A percentile compares a stretch with the other conserved stretches of the same genome.
These are phyloP conservation scores for Penicillium sp. DNA, from an alignment of 2,329 filamentous ascomycete genomes.

Conservation along the genomic window DNA sequence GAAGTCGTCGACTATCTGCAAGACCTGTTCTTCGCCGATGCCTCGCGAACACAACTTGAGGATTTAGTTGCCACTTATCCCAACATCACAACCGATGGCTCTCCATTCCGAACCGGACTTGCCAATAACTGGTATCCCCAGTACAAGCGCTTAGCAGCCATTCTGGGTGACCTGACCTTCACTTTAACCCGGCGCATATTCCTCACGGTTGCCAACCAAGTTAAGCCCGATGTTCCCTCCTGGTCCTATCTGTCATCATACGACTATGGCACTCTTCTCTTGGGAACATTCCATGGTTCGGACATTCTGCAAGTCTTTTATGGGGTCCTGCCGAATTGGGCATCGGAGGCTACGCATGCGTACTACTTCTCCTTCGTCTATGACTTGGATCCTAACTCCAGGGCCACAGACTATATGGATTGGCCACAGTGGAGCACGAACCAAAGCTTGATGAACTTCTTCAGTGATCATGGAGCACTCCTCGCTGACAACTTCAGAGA, in stretches of 20 bases:
- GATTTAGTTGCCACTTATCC: slow-evolving; percentile 65
- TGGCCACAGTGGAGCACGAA: slow-evolving; percentile 58
- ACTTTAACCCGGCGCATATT: slow-evolving; percentile 69
- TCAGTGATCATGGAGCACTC: slow-evolving; percentile 36
- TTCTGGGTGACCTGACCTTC: slow-evolving; percentile 74
- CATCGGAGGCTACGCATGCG: slow-evolving; percentile 59
- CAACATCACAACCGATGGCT: slow-evolving; percentile 58
- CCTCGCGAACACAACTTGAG: slow-evolving; percentile 53
- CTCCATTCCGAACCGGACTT: slow-evolving; percentile 68
- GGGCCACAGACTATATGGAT: slow-evolving; percentile 39
- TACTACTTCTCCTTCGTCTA: slow-evolving; percentile 76
- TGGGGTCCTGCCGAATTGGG: slow-evolving; percentile 63
- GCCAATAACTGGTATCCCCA: slow-evolving; percentile 74
- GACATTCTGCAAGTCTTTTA: slow-evolving; percentile 71
- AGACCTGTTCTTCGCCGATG: slow-evolving; percentile 59
- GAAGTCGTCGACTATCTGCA: slow-evolving; percentile 64
- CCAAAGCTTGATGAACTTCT: slow-evolving; percentile 55
- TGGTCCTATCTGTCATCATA: slow-evolving; percentile 79
- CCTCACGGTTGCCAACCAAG: slow-evolving; percentile 49
- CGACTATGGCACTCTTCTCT: slow-evolving; percentile 66
- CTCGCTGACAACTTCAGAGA: slow-evolving; percentile 53
- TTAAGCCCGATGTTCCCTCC: slow-evolving; percentile 59
- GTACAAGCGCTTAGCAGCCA: slow-evolving; percentile 73
- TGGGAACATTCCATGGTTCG: slow-evolving; percentile 74
- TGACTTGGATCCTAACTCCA: slow-evolving; percentile 68